Percentiles rank a stretch among this genome's conserved stretches.
These are phyloP conservation scores for Eudorina sp. DNA, from an alignment of 139 green algal species.

Conservation along the genomic window DNA sequence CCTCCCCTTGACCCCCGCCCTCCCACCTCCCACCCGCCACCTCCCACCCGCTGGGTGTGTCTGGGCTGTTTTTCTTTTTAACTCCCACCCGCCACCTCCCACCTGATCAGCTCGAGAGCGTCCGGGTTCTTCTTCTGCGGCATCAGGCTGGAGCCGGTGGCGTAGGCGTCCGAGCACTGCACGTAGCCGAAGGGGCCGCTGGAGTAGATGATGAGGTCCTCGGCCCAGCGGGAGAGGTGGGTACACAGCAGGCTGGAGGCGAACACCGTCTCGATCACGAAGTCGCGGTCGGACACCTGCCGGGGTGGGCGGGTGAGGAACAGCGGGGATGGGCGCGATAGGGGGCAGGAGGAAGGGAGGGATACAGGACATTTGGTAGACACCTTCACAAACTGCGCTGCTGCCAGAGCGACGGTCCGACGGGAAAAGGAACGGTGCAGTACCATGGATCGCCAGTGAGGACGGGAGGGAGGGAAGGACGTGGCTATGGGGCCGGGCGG, in stretches of 20 bases:
- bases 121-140: constrained; percentile 99
- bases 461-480: too few relatives aligned
- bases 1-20: not conserved
- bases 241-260: constrained; percentile 83
- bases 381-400: too few relatives aligned
- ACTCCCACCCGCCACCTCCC: not conserved
- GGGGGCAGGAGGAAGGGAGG: not conserved
- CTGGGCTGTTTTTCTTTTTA: not conserved
- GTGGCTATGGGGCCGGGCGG: not conserved
- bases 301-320: too few relatives aligned
- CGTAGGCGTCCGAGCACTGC: constrained; percentile 94
- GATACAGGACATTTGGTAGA: too few relatives aligned
- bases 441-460: too few relatives aligned
- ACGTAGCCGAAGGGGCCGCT: constrained; percentile 91
- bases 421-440: too few relatives aligned
- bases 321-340: not conserved
- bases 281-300: constrained; percentile 91
- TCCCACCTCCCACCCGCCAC: not conserved
- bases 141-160: constrained; percentile 97
- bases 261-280: constrained; percentile 93
- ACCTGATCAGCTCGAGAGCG: constrained; percentile 96
- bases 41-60: too few relatives aligned
- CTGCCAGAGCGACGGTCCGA: too few relatives aligned
- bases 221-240: constrained; percentile 91
- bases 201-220: constrained; percentile 98